Base-by-base conservation (phyloP, 1,284 basidiomycete genomes). In the Earliella scabrosa region DNA sequence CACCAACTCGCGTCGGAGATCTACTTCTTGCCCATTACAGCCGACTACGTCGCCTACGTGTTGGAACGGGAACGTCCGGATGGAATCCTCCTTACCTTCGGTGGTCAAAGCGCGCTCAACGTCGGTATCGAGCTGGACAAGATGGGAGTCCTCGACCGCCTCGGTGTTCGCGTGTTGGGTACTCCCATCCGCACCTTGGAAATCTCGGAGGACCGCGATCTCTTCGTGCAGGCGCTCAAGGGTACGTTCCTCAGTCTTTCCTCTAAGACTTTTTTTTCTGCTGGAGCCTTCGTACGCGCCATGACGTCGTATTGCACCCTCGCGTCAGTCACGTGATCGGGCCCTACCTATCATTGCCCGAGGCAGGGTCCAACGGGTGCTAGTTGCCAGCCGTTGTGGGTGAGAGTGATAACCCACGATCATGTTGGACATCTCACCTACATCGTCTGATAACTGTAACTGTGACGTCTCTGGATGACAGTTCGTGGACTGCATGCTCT, bases 21-120 rank as follows among this genome's bases (percentile, higher is more conserved):
- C 67, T 99, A 99, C 79, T 99, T 98, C 78, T 78, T 99, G 45
- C 97, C 97, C 56, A 90, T 99, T 69, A 98, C 97, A 0, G 80
- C 94, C 52, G 97, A 99, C 75, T 98, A 98, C 75, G 97, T 99
- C 58, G 96, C 97, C 63, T 98, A 98, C 71, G 95, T 99, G 18
- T 82, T 99, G 70, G 97, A 99, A 78, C 97, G 97, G 79, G 97
- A 99, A 77, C 84, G 95, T 11, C 97, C 97, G 0, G 97, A 99
- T 70, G 97, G 97, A 64, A 93, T 99, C 62, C 81, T 99, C 31
- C 85, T 99, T 60, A 99, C 97, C 8, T 99, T 99, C 68, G 97
- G 97, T 74, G 97, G 97, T 35, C 97, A 99, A 75, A 95, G 92
- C 66, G 97, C 97, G 8, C 81, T 99, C 59, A 99, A 99, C 72